Evolutionary conservation across 2,329 filamentous ascomycete species (phyloP).

Genomic region (Ploettnerulaceae sp.): DNA sequence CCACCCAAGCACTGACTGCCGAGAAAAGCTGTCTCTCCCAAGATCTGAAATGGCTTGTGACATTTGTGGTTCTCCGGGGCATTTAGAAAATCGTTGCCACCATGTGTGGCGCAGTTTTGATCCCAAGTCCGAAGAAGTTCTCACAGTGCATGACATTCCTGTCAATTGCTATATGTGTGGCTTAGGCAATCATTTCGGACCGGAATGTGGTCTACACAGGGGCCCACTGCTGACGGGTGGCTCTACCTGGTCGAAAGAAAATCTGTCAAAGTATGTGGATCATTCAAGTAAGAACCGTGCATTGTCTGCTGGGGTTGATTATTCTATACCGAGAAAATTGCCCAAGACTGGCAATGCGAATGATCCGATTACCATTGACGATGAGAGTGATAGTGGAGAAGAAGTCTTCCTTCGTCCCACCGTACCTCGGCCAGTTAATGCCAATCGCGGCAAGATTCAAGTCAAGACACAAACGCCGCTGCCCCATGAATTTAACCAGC

Average conservation of each 20-base stretch:
- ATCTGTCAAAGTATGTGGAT: conserved; percentile 47
- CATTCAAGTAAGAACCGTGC: conserved; percentile 35
- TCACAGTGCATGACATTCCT: conserved; percentile 46
- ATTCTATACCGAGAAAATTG: conserved; percentile 22
- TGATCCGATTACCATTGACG: conserved; percentile 30
- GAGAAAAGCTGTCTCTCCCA: conserved; percentile 49
- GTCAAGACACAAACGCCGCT: neutral
- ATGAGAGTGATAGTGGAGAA: conserved; percentile 26
- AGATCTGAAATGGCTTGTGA: conserved; percentile 56
- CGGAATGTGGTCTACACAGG: conserved; percentile 44
- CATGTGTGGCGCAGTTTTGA: conserved; percentile 56
- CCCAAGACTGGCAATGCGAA: conserved; percentile 30
- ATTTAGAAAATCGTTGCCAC: conserved; percentile 56
- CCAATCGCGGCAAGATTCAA: neutral
- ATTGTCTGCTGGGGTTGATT: conserved; percentile 29
- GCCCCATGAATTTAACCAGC: too few species aligned
- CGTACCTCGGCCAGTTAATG: conserved; percentile 15
- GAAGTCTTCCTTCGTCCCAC: conserved; percentile 29
- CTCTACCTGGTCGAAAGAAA: conserved; percentile 49
- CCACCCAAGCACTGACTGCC: conserved; percentile 48
- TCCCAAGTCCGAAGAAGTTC: conserved; percentile 37
- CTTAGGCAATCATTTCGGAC: conserved; percentile 48
- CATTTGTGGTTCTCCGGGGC: conserved; percentile 51
- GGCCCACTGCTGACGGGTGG: conserved; percentile 30
- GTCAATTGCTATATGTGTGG: conserved; percentile 55